Percentiles rank a stretch among this genome's conserved stretches.
These are phyloP conservation scores for Amanita thiersii DNA, from an alignment of 768 basidiomycete species.

Conservation along the genomic window DNA sequence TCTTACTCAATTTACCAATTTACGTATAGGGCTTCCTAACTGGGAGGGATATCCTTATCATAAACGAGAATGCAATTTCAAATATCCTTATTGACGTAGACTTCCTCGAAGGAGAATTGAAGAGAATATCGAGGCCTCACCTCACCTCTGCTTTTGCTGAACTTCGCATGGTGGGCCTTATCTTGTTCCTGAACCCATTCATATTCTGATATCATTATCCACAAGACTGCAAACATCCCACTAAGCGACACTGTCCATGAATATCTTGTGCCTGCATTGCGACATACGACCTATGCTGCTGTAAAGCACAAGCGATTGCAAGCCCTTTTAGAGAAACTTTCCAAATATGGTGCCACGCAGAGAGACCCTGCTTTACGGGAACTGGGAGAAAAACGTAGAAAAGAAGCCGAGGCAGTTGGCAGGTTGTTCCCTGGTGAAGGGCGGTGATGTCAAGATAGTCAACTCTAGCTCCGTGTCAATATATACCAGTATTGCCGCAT, in stretches of 20 bases:
- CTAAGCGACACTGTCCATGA: conserved; percentile 68
- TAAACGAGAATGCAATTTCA: conserved; percentile 86
- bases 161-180: conserved; percentile 56
- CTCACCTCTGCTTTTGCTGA: conserved; percentile 70
- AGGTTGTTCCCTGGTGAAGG: conserved; percentile 66
- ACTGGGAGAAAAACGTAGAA: conserved; percentile 61
- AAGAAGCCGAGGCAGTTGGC: conserved; percentile 72
- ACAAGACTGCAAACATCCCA: conserved; percentile 64
- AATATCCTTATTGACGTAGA: conserved; percentile 82
- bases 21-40: conserved; percentile 60
- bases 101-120: conserved; percentile 85
- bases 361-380: conserved; percentile 55
- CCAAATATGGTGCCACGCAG: conserved; percentile 54
- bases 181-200: background rate
- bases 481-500: background rate
- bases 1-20: conserved; percentile 2
- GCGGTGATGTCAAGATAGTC: conserved; percentile 25
- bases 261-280: conserved; percentile 64
- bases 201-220: conserved; percentile 4
- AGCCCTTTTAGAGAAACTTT: conserved; percentile 71
- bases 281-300: conserved; percentile 55
- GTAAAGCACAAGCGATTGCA: conserved; percentile 71
- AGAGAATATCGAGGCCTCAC: conserved; percentile 63
- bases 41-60: conserved; percentile 62
- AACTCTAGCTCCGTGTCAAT: background rate